Conservation (phyloP, 1,284 basidiomycete genomes). For the Amanita bisporigera region DNA sequence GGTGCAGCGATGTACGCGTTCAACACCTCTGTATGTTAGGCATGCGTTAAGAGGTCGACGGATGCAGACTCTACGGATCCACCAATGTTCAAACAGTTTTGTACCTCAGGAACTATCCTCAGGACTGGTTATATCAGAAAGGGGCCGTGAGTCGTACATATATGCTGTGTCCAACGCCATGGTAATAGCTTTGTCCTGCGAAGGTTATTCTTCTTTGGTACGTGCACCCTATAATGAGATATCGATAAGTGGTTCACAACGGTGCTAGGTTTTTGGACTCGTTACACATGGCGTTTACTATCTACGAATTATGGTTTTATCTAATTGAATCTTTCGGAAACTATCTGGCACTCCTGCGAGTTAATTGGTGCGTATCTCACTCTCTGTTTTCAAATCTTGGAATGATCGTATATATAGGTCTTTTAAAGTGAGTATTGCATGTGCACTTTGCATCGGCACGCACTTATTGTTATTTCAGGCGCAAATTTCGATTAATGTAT, state of each 20-base stretch:
- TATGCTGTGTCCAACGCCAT: neutral
- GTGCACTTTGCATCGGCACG: too few species aligned
- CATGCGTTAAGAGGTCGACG: too few species aligned
- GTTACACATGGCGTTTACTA: neutral
- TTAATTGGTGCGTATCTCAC: neutral
- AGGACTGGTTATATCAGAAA: conserved; percentile 46
- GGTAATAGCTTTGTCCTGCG: neutral
- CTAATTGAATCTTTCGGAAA: conserved; percentile 4
- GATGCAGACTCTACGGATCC: conserved; percentile 16
- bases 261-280: neutral
- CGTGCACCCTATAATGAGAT: neutral
- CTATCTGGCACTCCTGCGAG: neutral
- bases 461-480: neutral
- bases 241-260: neutral
- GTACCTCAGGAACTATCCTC: conserved; percentile 47
- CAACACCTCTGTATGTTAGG: too few species aligned
- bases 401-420: neutral
- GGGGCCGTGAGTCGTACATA: conserved; percentile 37
- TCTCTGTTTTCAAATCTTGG: neutral
- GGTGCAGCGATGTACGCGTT: neutral
- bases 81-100: conserved; percentile 49
- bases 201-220: conserved; percentile 1
- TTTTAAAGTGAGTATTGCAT: neutral
- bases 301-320: neutral
- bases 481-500: neutral